Evolutionary conservation across 2,329 filamentous ascomycete genomes (phyloP), one percentile per base, ranked within the genome.

Genomic region (Emericellopsis cladophorae): DNA sequence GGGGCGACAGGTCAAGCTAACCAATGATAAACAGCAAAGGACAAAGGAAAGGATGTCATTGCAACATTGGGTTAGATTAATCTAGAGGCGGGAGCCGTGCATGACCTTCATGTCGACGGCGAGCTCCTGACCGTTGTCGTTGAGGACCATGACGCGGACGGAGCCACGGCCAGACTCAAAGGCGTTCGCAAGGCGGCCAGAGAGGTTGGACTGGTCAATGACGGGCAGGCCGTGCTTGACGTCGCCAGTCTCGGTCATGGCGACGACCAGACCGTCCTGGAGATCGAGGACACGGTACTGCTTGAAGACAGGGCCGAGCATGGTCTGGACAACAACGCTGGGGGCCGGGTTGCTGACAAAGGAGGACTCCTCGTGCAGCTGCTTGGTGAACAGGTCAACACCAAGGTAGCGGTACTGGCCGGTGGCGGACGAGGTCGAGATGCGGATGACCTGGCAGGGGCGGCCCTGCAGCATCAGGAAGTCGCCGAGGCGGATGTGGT

Each of bases 361-460:
- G 57, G 84, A 90, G 43, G 87, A 95, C 82, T 98, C 92, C 74
- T 98, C 92, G 61, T 96, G 88, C 51, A 98, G 79, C 74, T 96
- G 87, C 79, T 95, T 94, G 76, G 89, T 95, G 86, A 98, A 98
- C 59, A 98, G 84, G 68, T 98, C 92, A 54, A 98, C 92, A 79
- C 92, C 92, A 49, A 98, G 85, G 79, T 96, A 98, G 64, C 92
- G 86, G 82, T 98, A 90, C 79, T 98, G 92, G 65, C 92, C 92
- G 48, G 92, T 98, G 73, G 94, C 90, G 53, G 86, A 77, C 44
- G 90, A 96, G 68, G 89, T 95, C 53, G 88, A 95, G 81, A 98
- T 95, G 65, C 90, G 90, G 76, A 98, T 98, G 66, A 98, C 90
- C 79, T 98, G 92, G 84, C 88, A 96, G 59, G 92, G 89, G 56